Percentiles rank a stretch among this genome's conserved stretches.
Evolutionary conservation across 306 rosid species (phyloP).

Genomic region (Prosopis cineraria): DNA sequence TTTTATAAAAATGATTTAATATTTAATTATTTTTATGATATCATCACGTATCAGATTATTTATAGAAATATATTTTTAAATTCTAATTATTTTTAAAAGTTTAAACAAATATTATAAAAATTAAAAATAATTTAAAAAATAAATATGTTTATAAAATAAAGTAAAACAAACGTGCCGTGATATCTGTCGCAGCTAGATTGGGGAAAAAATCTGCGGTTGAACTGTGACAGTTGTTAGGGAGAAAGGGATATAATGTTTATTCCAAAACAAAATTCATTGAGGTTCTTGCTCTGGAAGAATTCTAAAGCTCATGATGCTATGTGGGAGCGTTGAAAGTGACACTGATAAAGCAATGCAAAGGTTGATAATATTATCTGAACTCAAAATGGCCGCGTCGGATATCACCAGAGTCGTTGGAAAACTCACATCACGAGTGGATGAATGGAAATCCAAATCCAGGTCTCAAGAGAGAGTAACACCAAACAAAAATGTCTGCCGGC

Average conservation of each 20-base stretch:
- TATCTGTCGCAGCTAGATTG: not conserved
- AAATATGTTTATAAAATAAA: too few species aligned
- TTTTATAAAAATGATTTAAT: too few species aligned
- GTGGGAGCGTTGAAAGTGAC: not conserved
- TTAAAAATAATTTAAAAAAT: too few species aligned
- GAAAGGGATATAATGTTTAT: not conserved
- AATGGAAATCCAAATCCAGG: not conserved
- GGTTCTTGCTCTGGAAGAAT: not conserved
- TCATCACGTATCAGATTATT: too few species aligned
- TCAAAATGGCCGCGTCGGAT: not conserved
- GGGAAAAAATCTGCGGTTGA: not conserved
- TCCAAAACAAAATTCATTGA: not conserved
- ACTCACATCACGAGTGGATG: not conserved
- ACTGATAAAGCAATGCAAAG: not conserved
- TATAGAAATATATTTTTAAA: too few species aligned
- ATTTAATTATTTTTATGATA: too few species aligned
- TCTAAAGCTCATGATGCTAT: conserved; percentile 2
- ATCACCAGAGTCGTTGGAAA: not conserved
- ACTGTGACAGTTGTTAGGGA: not conserved
- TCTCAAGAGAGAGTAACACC: not conserved
- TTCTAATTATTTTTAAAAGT: too few species aligned
- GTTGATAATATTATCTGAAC: not conserved
- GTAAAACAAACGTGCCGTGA: too few species aligned
- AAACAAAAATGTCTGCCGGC: too few species aligned
- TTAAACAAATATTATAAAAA: too few species aligned